Evolutionary conservation across 768 basidiomycete genomes (phyloP), one percentile per base, ranked within the genome.

Genomic region (Arthromyces matolae): DNA sequence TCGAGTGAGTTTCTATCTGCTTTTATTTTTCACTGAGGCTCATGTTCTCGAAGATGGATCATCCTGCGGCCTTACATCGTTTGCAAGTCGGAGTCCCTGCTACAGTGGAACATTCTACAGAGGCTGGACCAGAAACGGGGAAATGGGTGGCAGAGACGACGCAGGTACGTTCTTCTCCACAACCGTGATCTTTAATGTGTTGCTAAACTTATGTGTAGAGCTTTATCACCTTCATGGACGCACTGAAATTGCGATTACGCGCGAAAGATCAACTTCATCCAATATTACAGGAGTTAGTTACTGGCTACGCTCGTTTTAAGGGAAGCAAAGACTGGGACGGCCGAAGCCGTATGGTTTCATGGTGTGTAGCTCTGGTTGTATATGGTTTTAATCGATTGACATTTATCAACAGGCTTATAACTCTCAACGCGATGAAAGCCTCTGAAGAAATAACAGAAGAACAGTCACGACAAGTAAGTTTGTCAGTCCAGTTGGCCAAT

Each of bases 161-260:
- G 0, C 91, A 95, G 78, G 94, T 90, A 28, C 37, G 66, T 58
- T 12, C 18, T 13, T 22, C n/a, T 18, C 12, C 36, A n/a, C 16
- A 34, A 23, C 33, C 25, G 3, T 34, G 42, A 40, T 5, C 20
- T 9, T 16, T 12, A 14, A 36, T 8, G 3, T 31, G 1, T 20
- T 8, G 1, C 41, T 57, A 2, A 47, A 27, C 4, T 36, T 39
- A 32, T 36, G n/a, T n/a, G 1, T 58, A 97, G 93, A 88, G 84
- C 64, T 99, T 98, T 53, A 98, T 99, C 55, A 98, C 95, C 0
- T 94, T 98, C 55, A 96, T 98, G 91, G 96, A 99, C 57, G 95
- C 93, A 1, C 75, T 98, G 22, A 94, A 93, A 61, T 75, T 98
- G 41, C 83, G 87, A 8, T 71, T 97, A 57, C 81, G 93, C n/a